phyloP scores from a whole-genome alignment of 2,329 filamentous ascomycete genomes.

The Amylocarpus encephaloides region DNA sequence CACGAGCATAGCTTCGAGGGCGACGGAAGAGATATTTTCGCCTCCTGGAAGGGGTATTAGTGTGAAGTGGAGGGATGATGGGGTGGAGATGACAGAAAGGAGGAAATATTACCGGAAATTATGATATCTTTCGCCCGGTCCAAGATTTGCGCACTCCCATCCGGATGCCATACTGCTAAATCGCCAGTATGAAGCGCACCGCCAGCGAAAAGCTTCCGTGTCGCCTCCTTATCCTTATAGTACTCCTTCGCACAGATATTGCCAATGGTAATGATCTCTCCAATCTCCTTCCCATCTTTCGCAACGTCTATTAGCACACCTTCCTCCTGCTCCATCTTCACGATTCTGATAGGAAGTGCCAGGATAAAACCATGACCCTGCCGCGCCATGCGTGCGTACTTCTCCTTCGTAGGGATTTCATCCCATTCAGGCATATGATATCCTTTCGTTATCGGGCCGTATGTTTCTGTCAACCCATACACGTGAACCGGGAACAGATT shows the following conservation, averaged over 20 bases:
- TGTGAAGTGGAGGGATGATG: conserved; percentile 3
- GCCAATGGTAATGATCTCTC: conserved; percentile 78
- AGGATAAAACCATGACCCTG: conserved; percentile 91
- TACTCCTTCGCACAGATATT: conserved; percentile 93
- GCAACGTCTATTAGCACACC: conserved; percentile 61
- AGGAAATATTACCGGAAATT: conserved; percentile 64
- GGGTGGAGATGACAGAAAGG: background rate
- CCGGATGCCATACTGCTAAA: conserved; percentile 85
- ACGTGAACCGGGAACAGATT: conserved; percentile 91
- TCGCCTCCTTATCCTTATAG: conserved; percentile 83
- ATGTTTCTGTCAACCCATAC: conserved; percentile 85
- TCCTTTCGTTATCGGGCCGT: conserved; percentile 91
- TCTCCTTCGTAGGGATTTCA: conserved; percentile 63
- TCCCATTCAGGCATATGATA: conserved; percentile 86
- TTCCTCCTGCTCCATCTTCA: conserved; percentile 69
- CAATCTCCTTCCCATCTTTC: conserved; percentile 67
- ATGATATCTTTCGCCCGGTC: conserved; percentile 98
- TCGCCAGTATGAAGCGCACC: conserved; percentile 87
- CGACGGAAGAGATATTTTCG: conserved; percentile 94
- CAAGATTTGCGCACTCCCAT: conserved; percentile 85
- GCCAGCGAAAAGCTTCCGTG: conserved; percentile 77
- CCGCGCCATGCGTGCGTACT: conserved; percentile 83
- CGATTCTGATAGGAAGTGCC: conserved; percentile 70
- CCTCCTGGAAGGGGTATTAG: conserved; percentile 52
- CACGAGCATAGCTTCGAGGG: conserved; percentile 82